Conservation (phyloP, 2,329 filamentous ascomycete genomes). For the Aspergillus sp. region DNA sequence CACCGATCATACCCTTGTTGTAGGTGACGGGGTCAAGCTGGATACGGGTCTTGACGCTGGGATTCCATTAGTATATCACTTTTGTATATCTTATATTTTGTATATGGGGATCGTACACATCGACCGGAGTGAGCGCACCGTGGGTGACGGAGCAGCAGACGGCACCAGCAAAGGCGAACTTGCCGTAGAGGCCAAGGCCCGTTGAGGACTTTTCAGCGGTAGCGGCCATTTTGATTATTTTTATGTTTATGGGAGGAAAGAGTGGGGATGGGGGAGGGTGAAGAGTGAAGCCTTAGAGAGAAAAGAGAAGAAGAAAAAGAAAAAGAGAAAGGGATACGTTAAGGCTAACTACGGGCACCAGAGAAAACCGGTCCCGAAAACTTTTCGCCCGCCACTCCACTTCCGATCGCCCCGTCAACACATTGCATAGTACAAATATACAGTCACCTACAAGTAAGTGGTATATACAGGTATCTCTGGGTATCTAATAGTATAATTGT, state of each 20-base stretch:
- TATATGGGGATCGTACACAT: conserved; percentile 74
- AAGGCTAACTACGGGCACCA: background rate
- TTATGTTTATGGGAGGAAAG: conserved; percentile 6
- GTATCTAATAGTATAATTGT: too few relatives aligned
- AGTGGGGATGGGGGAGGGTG: conserved; percentile 2
- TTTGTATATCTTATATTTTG: background rate
- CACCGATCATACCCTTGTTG: conserved; percentile 80
- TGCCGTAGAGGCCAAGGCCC: conserved; percentile 74
- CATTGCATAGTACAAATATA: too few relatives aligned
- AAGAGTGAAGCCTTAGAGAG: conserved; percentile 9
- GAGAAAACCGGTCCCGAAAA: conserved; percentile 19
- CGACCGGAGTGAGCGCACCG: conserved; percentile 92
- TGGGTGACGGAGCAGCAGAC: conserved; percentile 98
- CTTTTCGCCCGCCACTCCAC: conserved; percentile 25
- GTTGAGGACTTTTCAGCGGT: conserved; percentile 38
- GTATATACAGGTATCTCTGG: too few relatives aligned
- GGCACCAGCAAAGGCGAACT: conserved; percentile 95
- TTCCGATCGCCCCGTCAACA: background rate
- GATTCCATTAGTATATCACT: background rate
- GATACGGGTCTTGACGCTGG: conserved; percentile 89
- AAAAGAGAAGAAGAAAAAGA: conserved; percentile 5
- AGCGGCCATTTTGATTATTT: conserved; percentile 32
- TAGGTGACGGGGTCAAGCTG: conserved; percentile 86
- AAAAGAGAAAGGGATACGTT: conserved; percentile 1
- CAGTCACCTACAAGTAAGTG: too few relatives aligned